phyloP scores from a whole-genome alignment of 345 rosid genomes.

The Camelina hispida region DNA sequence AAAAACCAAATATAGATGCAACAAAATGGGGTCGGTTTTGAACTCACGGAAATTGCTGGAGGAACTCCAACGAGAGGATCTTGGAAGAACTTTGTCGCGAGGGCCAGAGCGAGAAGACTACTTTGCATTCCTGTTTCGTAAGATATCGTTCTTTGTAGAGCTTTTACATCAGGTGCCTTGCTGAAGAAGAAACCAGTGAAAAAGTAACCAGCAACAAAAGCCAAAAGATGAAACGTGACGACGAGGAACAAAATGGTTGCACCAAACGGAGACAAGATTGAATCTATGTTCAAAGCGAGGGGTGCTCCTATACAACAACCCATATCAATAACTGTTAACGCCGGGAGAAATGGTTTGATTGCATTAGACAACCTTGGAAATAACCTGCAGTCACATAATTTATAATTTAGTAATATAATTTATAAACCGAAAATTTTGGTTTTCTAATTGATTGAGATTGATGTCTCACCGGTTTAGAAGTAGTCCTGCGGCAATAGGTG shows the following conservation, averaged over 20 bases:
- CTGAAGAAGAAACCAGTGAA: conserved; percentile 62
- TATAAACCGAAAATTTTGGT: too few species aligned
- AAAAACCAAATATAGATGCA: background rate
- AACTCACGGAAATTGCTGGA: conserved; percentile 89
- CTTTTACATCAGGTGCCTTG: conserved; percentile 61
- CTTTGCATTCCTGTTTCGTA: conserved; percentile 99
- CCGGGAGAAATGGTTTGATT: conserved; percentile 79
- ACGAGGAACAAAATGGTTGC: conserved; percentile 58
- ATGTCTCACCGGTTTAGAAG: conserved; percentile 73
- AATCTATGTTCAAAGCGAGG: conserved; percentile 74
- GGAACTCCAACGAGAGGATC: conserved; percentile 98
- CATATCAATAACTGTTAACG: conserved; percentile 74
- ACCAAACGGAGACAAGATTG: conserved; percentile 85
- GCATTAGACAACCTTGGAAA: conserved; percentile 69
- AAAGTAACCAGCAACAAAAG: conserved; percentile 76
- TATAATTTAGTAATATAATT: too few species aligned
- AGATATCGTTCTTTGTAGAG: conserved; percentile 88
- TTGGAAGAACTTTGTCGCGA: conserved; percentile 85
- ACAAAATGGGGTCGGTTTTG: background rate
- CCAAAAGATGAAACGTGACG: conserved; percentile 74
- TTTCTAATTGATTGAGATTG: background rate
- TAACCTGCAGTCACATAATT: conserved; percentile 54
- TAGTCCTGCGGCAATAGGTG: conserved; percentile 83
- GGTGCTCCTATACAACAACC: conserved; percentile 95
- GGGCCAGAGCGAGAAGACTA: conserved; percentile 91